Evolutionary conservation across 2,329 filamentous ascomycete species (phyloP).

Genomic region (Zarea fungicola): DNA sequence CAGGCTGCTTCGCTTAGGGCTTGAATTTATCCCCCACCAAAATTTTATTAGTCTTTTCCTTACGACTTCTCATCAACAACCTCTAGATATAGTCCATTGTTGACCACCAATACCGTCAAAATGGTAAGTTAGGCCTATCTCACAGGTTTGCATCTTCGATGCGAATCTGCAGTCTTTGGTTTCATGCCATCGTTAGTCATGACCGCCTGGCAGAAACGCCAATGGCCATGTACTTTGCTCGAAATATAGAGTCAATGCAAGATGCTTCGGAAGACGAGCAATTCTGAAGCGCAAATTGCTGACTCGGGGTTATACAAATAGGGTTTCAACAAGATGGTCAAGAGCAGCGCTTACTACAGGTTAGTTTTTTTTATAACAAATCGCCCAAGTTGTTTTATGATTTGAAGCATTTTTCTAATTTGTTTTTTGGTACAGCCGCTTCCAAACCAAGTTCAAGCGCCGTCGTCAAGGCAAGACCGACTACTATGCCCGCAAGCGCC

Average conservation of each 20-base stretch:
- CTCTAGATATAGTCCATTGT: slow-evolving; percentile 34
- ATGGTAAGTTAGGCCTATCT: slow-evolving; percentile 60
- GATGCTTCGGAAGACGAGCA: slow-evolving; percentile 81
- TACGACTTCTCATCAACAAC: slow-evolving; percentile 25
- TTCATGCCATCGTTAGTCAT: neutral
- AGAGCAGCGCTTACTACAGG: slow-evolving; percentile 99
- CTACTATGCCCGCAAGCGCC: slow-evolving; percentile 99
- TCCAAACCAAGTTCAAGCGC: slow-evolving; percentile 99
- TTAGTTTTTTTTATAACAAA: slow-evolving; percentile 44
- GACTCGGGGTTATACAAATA: slow-evolving; percentile 70
- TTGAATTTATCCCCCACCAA: slow-evolving; percentile 37
- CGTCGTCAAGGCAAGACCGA: slow-evolving; percentile 96
- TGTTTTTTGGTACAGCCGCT: slow-evolving; percentile 64
- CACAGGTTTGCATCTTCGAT: slow-evolving; percentile 9
- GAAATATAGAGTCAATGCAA: slow-evolving; percentile 76
- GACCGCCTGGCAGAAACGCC: slow-evolving; percentile 39
- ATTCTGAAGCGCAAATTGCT: slow-evolving; percentile 99
- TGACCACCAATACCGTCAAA: slow-evolving; percentile 51
- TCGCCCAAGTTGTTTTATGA: neutral
- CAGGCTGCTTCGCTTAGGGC: slow-evolving; percentile 31
- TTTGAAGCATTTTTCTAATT: slow-evolving; percentile 20
- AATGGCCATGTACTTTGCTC: slow-evolving; percentile 25
- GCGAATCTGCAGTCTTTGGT: neutral
- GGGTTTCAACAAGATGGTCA: slow-evolving; percentile 90
- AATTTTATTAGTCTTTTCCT: slow-evolving; percentile 21